phyloP scores from a whole-genome alignment of 2,329 filamentous ascomycete species.

The Fusarium newnesense region DNA sequence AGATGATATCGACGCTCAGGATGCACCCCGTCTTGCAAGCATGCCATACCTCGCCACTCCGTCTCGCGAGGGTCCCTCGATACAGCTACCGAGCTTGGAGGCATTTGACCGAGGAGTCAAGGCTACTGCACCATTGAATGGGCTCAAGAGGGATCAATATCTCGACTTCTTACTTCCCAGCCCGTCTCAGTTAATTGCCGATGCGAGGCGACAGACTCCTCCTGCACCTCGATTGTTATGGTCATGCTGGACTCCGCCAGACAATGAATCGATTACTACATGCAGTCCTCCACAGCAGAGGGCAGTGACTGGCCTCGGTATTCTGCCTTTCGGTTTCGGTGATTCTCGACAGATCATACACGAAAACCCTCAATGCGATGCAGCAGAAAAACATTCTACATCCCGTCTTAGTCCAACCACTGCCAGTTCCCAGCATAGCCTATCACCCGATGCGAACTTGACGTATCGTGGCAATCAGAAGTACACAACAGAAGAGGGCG shows the following conservation, averaged over 20 bases:
- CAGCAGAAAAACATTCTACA: conserved; percentile 43
- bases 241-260: background rate
- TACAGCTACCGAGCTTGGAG: background rate
- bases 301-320: background rate
- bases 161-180: background rate
- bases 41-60: background rate
- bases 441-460: background rate
- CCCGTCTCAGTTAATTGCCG: conserved; percentile 43
- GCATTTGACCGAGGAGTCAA: background rate
- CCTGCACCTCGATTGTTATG: background rate
- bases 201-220: background rate
- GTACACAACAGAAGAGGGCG: background rate
- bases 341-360: background rate
- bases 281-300: background rate
- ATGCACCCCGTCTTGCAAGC: background rate
- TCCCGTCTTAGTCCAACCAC: conserved; percentile 48
- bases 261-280: background rate
- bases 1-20: background rate
- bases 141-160: background rate
- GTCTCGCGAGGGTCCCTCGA: background rate
- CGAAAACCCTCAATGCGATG: background rate
- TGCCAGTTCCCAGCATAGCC: background rate
- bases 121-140: background rate
- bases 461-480: background rate
- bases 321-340: background rate